Base-by-base conservation (phyloP, 2,329 filamentous ascomycete species). In the Alternaria triticimaculans region DNA sequence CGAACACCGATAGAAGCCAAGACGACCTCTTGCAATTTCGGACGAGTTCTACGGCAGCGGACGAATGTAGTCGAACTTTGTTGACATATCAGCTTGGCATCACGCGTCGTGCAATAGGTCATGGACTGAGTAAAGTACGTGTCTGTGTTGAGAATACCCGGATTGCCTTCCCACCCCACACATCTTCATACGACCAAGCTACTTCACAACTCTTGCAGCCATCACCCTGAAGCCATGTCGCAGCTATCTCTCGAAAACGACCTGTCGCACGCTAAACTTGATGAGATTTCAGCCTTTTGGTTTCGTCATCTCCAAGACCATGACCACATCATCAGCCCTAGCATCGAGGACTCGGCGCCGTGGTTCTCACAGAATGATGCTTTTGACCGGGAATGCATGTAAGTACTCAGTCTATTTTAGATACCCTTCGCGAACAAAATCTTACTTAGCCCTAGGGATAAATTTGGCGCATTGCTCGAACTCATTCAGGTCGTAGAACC, bases 301-400 rank as follows among this genome's bases (percentile, higher is more conserved):
- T 55, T 55, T 26, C 54, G 33, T 18, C 49, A 62, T 43, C 62
- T 64, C 20, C n/a, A 23, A 18, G 59, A 56, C 14, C 28, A 15
- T 18, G 48, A 55, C 25, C 49, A 64, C n/a, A 45, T 62, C 15
- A 55, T 62, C 41, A 20, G 33, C n/a, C 50, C 51, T 51, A 41
- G 56, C 50, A 37, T 64, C 23, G 51, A 61, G 18, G 58, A 61
- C 45, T 33, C 21, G 14, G 45, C 28, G n/a, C 51, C 58, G 37
- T 61, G 51, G 58, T 61, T 61, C 23, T 26, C 50, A 14, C 50
- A 60, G 30, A 48, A 25, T 21, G 43, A 61, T 28, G 58, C 56
- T 8, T 61, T 18, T 30, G 58, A 61, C 45, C 43, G 15, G 12
- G 50, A 53, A 30, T 61, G 51, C 20, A 33, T 49, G 51, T 61